These are phyloP conservation scores for Ogataea polymorpha DNA, from an alignment of 805 yeast genomes.

Conservation along the genomic window DNA sequence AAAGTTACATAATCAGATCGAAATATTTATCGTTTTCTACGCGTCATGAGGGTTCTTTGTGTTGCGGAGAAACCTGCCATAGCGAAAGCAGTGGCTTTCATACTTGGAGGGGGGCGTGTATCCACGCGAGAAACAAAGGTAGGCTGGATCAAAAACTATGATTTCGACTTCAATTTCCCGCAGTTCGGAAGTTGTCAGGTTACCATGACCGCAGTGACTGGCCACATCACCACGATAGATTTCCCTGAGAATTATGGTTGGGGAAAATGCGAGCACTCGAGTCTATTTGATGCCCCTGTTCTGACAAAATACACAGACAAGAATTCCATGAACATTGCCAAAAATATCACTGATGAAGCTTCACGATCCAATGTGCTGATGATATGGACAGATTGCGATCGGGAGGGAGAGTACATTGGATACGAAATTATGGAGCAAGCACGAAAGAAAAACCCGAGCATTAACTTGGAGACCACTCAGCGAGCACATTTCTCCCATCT, in stretches of 20 bases:
- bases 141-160: constrained; percentile 76
- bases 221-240: constrained; percentile 70
- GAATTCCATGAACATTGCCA: constrained; percentile 44
- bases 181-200: constrained; percentile 64
- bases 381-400: constrained; percentile 99
- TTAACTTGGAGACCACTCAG: constrained; percentile 50
- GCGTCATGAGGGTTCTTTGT: constrained; percentile 71
- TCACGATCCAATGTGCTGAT: constrained; percentile 58
- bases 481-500: constrained; percentile 87
- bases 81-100: constrained; percentile 75
- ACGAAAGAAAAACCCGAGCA: constrained; percentile 40
- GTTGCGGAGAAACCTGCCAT: constrained; percentile 98
- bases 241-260: constrained; percentile 61
- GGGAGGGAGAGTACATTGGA: constrained; percentile 95
- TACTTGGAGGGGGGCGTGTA: constrained; percentile 71
- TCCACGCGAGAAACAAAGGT: constrained; percentile 46
- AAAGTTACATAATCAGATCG: constrained; percentile 7
- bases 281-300: constrained; percentile 70
- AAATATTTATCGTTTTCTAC: constrained; percentile 1
- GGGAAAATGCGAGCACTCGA: constrained; percentile 63
- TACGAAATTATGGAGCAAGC: constrained; percentile 79
- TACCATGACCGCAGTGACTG: constrained; percentile 90
- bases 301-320: constrained; percentile 34
- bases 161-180: constrained; percentile 66
- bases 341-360: constrained; percentile 68